Base-by-base conservation (phyloP, 768 basidiomycete genomes). In the Rhodotorula taiwanensis region DNA sequence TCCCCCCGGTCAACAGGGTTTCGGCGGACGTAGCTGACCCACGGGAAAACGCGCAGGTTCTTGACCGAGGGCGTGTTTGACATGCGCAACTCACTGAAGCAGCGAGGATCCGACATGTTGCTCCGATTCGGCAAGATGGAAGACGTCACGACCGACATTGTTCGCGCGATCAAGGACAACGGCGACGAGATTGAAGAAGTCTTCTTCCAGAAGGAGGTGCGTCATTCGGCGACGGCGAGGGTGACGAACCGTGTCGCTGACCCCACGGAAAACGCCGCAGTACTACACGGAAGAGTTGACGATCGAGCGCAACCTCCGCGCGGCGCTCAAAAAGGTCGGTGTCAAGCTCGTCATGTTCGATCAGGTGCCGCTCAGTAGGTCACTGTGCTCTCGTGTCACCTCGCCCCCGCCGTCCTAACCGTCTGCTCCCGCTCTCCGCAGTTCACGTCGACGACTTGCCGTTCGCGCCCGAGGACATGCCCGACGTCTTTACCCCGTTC, bases 401-500 rank as follows among this genome's bases (percentile, higher is more conserved):
- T 62, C 18, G 54, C 55, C 75, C 52, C 73, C 69, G n/a, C 27
- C 5, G 18, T 31, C 3, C 25, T 74, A 10, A 75, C n/a, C n/a
- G n/a, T 13, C 2, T 9, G 18, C 23, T 34, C n/a, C 25, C 25
- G 13, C 20, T 23, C 14, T 21, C 9, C 34, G 28, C 43, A 68
- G 71, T 77, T 18, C 72, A 74, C 30, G 62, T 68, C 13, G 48
- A 63, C 14, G 74, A 77, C n/a, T 67, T 76, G 20, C 76, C 76
- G 1, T 76, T 76, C 66, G 33, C 72, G 2, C 54, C 73, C 25
- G 50, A 53, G 13, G 55, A 71, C 7, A 74, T 75, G 8, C 78
- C 77, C 9, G 76, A 78, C 68, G 75, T 79, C 52, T 80, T 78
- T 58, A 79, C 79, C 1, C 68, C 70, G 7, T 80, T 79, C 67